These are phyloP conservation scores for Chenopodium berlandieri DNA, from an alignment of 148 eudicot genomes.

Conservation along the genomic window DNA sequence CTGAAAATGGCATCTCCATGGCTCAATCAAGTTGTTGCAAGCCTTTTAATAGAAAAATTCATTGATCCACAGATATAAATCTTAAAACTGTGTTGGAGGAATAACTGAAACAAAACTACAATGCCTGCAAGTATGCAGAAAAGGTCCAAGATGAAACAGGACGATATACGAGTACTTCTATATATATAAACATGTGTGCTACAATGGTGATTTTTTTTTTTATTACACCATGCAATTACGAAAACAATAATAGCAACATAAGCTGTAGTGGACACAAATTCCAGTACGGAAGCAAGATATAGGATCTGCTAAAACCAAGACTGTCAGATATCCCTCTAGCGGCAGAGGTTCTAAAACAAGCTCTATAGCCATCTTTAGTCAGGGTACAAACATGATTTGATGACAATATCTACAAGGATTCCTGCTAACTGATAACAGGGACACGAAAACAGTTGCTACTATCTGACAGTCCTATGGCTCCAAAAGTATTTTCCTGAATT, in stretches of 20 bases:
- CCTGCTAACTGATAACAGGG: background rate
- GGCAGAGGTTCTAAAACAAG: background rate
- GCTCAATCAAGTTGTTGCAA: background rate
- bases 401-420: constrained; percentile 7
- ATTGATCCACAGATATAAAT: background rate
- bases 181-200: background rate
- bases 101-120: background rate
- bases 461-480: constrained; percentile 34
- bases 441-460: background rate
- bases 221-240: background rate
- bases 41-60: background rate
- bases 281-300: background rate
- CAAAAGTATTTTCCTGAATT: constrained; percentile 48
- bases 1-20: no score
- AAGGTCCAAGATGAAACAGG: background rate
- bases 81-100: background rate
- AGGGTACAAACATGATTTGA: constrained; percentile 11
- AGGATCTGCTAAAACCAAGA: background rate
- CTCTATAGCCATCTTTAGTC: background rate
- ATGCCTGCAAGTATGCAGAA: background rate
- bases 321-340: background rate
- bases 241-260: background rate
- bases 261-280: background rate
- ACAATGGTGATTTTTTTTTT: background rate
- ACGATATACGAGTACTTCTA: background rate